Evolutionary conservation across 2,329 filamentous ascomycete species (phyloP).

Genomic region (Sarocladium brachiariae): DNA sequence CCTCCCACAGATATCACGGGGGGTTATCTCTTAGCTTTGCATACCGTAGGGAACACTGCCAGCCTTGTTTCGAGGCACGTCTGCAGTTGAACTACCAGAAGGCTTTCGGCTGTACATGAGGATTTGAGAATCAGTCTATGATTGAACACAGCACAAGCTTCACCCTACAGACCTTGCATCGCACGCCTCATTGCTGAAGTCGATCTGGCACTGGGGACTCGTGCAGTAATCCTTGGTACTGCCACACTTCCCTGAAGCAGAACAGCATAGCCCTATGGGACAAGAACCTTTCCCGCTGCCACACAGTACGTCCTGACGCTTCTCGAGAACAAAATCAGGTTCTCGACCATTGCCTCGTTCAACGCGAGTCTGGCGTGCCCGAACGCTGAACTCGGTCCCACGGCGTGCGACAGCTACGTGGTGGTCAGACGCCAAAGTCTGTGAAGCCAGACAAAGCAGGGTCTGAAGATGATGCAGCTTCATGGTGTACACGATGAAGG

Average conservation of each 20-base stretch:
- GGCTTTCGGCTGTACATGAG: neutral
- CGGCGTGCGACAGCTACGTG: neutral
- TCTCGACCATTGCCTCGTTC: neutral
- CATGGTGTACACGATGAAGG: neutral
- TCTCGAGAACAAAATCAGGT: neutral
- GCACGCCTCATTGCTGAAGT: conserved; percentile 30
- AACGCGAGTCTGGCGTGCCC: neutral
- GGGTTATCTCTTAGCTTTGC: neutral
- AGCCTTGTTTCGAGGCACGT: neutral
- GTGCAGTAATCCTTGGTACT: conserved; percentile 26
- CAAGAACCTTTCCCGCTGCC: conserved; percentile 29
- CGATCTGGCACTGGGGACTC: conserved; percentile 31
- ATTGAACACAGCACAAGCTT: too few species aligned
- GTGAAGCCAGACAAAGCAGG: neutral
- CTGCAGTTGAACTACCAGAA: neutral
- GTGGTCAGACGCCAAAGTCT: neutral
- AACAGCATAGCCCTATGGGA: conserved; percentile 26
- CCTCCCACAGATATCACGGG: neutral
- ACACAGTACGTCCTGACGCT: conserved; percentile 17
- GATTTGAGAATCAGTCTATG: too few species aligned
- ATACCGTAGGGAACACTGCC: neutral
- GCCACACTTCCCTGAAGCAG: conserved; percentile 31
- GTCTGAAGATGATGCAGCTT: conserved; percentile 4
- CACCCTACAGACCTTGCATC: conserved; percentile 27
- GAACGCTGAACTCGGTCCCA: conserved; percentile 3